Base-by-base conservation (phyloP, 2,329 filamentous ascomycete genomes). In the Pleomassaria siparia region DNA sequence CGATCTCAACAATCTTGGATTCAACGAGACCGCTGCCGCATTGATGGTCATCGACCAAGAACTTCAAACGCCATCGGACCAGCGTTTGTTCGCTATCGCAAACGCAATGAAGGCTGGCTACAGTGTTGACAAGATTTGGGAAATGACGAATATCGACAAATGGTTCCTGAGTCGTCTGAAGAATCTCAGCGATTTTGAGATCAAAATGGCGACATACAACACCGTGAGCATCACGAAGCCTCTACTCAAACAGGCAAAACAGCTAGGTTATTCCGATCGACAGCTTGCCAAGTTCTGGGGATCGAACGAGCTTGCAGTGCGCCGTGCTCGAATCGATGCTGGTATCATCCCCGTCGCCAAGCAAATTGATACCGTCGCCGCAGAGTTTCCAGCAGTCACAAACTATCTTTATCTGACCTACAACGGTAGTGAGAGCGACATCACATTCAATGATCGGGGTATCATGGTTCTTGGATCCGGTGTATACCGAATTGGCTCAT, bases 351-450 rank as follows among this genome's bases (percentile, higher is more conserved):
- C 94, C 0, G 87, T 90, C 51, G 92, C 96, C 46, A 97, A 97
- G 81, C 92, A 97, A 75, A 97, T 99, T 50, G 94, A 99, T 75
- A 99, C 94, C 0, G 94, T 99, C 40, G 94, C 94, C 41, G 94
- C 91, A 13, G 94, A 99, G 72, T 97, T 96, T 77, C 92, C 92
- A 6, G 88, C 90, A 5, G 87, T 83, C 58, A 97, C 94, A 16
- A 97, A 99, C 74, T 99, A 99, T 68, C 82, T 97, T 10, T 97
- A 97, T 73, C 78, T 95, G 51, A 97, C 94, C 0, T 97, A 97
- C 78, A 96, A 96, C 65, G 92, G 88, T 12, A 85, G 84, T 0
- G 88, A 92, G 71, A 86, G 88, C 58, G 94, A 99, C 62, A 78
- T 97, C 46, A 68, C 70, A 12, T 97, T 97, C 64, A 80, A 90